Conservation (phyloP, 306 rosid genomes). For the Quercus alba region DNA sequence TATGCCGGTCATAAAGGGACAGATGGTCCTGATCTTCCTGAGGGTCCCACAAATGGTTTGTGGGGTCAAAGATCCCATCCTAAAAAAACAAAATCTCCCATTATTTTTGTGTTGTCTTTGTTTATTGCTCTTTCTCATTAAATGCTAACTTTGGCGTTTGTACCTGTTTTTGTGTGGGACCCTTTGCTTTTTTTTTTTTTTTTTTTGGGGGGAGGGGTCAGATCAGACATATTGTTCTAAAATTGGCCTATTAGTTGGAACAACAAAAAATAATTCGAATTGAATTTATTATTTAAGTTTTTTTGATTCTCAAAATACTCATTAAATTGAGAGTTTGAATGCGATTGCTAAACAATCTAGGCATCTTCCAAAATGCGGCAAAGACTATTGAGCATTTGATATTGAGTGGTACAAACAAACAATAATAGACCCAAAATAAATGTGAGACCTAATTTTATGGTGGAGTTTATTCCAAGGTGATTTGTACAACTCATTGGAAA, state of each 20-base stretch:
- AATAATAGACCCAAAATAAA: too few relatives aligned
- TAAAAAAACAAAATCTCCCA: conserved; percentile 38
- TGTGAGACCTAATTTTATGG: background rate
- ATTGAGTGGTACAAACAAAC: too few relatives aligned
- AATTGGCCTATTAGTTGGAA: conserved; percentile 31
- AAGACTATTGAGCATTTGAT: too few relatives aligned
- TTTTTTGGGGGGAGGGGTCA: background rate
- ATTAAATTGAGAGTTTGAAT: background rate
- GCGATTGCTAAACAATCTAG: conserved; percentile 5
- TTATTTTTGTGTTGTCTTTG: conserved; percentile 51
- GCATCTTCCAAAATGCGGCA: background rate
- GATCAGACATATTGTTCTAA: conserved; percentile 20
- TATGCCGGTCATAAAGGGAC: conserved; percentile 82
- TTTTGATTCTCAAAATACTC: background rate
- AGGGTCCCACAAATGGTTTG: conserved; percentile 27
- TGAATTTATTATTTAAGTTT: background rate
- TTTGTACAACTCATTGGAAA: conserved; percentile 5
- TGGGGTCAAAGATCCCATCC: conserved; percentile 38
- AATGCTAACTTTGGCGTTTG: conserved; percentile 51
- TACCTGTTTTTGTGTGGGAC: conserved; percentile 26
- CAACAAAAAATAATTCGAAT: background rate
- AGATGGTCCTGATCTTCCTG: conserved; percentile 52
- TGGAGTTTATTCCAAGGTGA: conserved; percentile 24
- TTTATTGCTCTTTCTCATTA: conserved; percentile 28
- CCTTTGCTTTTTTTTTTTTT: conserved; percentile 22